Evolutionary conservation across 139 green algal genomes (phyloP).

Genomic region (Closterium sp.): DNA sequence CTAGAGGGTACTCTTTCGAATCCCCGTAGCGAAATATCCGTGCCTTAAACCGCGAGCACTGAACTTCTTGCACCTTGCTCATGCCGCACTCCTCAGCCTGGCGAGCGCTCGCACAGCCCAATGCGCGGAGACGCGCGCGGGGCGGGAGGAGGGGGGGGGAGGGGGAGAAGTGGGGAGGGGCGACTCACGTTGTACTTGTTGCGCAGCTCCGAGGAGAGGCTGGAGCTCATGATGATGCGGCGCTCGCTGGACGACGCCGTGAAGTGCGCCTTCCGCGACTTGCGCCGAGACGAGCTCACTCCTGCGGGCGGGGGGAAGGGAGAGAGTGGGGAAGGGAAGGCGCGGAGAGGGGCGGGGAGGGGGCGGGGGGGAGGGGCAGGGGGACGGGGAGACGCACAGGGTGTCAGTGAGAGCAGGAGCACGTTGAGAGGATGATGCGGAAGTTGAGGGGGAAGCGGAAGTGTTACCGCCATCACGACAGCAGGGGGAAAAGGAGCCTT

Average conservation of each 20-base stretch:
- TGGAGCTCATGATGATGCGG: slow-evolving; percentile 92
- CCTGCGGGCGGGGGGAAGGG: not conserved
- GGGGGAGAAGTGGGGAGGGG: not conserved
- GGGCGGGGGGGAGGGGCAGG: not conserved
- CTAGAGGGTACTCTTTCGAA: too few relatives aligned
- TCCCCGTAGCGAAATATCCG: too few relatives aligned
- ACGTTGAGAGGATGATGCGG: not conserved
- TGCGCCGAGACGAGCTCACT: slow-evolving; percentile 83
- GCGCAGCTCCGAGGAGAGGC: slow-evolving; percentile 84
- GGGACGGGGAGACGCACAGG: not conserved
- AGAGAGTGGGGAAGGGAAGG: not conserved
- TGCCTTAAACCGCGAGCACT: too few relatives aligned
- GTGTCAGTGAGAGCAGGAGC: not conserved
- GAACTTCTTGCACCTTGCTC: too few relatives aligned
- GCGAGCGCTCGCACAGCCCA: too few relatives aligned
- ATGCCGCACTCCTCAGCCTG: too few relatives aligned
- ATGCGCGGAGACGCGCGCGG: not conserved
- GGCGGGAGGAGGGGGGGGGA: not conserved
- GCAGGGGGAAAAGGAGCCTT: not conserved
- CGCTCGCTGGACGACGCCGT: slow-evolving; percentile 82
- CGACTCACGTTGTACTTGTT: slow-evolving; percentile 77
- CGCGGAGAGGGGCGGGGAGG: too few relatives aligned
- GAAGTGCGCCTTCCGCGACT: slow-evolving; percentile 98
- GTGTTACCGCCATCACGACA: not conserved
- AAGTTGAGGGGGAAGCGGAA: not conserved